Conservation (phyloP, 148 eudicot genomes). For the Nepenthes gracilis region DNA sequence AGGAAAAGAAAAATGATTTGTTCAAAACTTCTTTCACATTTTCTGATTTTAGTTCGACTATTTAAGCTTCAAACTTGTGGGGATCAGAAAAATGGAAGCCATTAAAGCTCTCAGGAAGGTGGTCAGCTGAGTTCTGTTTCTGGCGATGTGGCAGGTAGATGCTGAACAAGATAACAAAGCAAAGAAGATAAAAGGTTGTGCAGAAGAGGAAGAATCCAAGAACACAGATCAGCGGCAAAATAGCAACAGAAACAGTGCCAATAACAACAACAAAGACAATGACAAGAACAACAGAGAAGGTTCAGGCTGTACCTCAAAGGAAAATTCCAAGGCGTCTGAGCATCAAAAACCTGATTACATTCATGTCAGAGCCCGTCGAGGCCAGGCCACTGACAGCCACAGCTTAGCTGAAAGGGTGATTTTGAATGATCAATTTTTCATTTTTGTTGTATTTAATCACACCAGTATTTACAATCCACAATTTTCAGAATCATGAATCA, state of each 20-base stretch:
- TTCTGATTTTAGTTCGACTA: too few species aligned
- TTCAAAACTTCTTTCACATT: too few species aligned
- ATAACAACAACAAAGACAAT: slow-evolving; percentile 13
- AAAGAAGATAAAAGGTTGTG: slow-evolving; percentile 45
- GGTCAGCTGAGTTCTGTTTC: too few species aligned
- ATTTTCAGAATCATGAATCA: too few species aligned
- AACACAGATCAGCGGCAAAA: slow-evolving; percentile 34
- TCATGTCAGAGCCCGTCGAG: slow-evolving; percentile 94
- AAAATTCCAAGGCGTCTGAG: slow-evolving; percentile 18
- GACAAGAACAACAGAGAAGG: slow-evolving; percentile 30
- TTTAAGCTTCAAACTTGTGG: too few species aligned
- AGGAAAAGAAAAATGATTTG: too few species aligned
- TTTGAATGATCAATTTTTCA: background rate
- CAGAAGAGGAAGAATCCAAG: slow-evolving; percentile 52
- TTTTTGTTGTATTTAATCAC: background rate
- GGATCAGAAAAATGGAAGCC: too few species aligned
- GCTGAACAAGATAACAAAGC: slow-evolving; percentile 30
- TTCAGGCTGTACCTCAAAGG: slow-evolving; percentile 45
- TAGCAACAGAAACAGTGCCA: slow-evolving; percentile 20
- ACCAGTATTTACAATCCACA: background rate
- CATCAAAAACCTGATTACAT: slow-evolving; percentile 70
- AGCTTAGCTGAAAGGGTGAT: slow-evolving; percentile 96
- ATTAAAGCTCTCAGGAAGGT: too few species aligned
- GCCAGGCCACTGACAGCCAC: slow-evolving; percentile 99
- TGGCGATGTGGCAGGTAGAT: slow-evolving; percentile 19